Conservation (phyloP, 495 filamentous ascomycete species). For the Neurospora terricola region DNA sequence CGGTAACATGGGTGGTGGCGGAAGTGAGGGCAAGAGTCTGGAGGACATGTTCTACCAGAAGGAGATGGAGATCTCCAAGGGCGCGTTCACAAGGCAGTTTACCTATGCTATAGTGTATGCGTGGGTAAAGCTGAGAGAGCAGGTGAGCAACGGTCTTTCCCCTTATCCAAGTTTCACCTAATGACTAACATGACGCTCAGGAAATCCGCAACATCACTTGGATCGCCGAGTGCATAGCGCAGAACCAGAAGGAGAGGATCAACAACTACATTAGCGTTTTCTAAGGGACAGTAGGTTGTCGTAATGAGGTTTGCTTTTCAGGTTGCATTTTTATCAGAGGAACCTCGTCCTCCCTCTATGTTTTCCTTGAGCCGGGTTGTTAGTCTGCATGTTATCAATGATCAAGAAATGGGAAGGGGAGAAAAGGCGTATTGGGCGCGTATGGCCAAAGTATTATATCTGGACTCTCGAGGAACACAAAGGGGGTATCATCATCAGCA, state of each 20-base stretch:
- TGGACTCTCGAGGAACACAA: conserved; percentile 1
- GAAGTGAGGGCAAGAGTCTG: conserved; percentile 74
- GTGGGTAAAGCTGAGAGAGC: conserved; percentile 95
- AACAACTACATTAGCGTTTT: conserved; percentile 98
- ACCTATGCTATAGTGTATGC: conserved; percentile 91
- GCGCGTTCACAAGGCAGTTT: conserved; percentile 92
- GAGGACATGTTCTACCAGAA: conserved; percentile 99
- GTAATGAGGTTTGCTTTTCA: conserved; percentile 2
- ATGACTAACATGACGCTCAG: conserved; percentile 36
- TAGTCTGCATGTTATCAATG: background rate
- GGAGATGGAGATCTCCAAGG: conserved; percentile 96
- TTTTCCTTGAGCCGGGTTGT: background rate
- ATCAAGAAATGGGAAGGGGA: background rate
- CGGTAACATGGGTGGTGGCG: conserved; percentile 72
- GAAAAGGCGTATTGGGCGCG: background rate
- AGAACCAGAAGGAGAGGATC: conserved; percentile 99
- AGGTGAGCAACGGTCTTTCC: too few relatives aligned
- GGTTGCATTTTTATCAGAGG: conserved; percentile 7
- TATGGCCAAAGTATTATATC: conserved; percentile 1
- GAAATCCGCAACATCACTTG: conserved; percentile 99
- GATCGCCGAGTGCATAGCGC: conserved; percentile 99
- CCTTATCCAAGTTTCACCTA: too few relatives aligned
- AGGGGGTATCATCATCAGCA: conserved; percentile 1
- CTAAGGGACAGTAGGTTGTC: conserved; percentile 14
- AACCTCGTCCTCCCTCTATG: background rate